These are phyloP conservation scores for Bonnemaisonia californica DNA, from an alignment of 31 red algal genomes.

Conservation along the genomic window DNA sequence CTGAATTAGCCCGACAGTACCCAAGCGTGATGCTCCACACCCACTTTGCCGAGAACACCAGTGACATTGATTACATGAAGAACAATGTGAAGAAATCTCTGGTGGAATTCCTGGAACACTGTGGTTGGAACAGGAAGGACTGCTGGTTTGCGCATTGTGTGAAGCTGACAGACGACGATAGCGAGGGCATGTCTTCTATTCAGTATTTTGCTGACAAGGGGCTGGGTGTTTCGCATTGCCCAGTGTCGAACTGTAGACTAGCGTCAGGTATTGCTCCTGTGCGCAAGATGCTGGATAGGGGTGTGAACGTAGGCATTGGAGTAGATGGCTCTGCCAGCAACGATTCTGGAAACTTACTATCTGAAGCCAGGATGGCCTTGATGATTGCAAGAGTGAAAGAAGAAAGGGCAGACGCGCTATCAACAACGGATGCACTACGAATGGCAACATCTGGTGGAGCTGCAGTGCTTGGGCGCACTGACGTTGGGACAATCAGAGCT, in stretches of 20 bases:
- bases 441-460: conserved; percentile 58
- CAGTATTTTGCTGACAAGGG: conserved; percentile 41
- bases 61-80: conserved; percentile 54
- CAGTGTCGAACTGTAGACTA: conserved; percentile 64
- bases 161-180: conserved; percentile 34
- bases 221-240: conserved; percentile 65
- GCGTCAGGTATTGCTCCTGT: conserved; percentile 58
- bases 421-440: conserved; percentile 35
- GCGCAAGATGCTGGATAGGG: conserved; percentile 34
- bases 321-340: conserved; percentile 68
- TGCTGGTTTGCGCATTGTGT: conserved; percentile 70
- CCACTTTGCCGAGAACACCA: conserved; percentile 59
- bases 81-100: conserved; percentile 42
- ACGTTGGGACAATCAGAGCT: conserved; percentile 39
- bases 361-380: conserved; percentile 61
- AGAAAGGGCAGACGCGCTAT: conserved; percentile 42
- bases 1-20: conserved; percentile 33
- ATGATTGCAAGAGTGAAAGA: conserved; percentile 49
- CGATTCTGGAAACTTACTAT: conserved; percentile 54
- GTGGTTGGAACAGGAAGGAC: conserved; percentile 48
- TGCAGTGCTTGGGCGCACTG: conserved; percentile 44
- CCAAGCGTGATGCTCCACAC: conserved; percentile 65
- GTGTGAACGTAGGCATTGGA: conserved; percentile 46
- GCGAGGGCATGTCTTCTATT: conserved; percentile 23
- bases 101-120: conserved; percentile 49